phyloP scores from a whole-genome alignment of 2,329 filamentous ascomycete genomes.

The Curvularia eragrostidis region DNA sequence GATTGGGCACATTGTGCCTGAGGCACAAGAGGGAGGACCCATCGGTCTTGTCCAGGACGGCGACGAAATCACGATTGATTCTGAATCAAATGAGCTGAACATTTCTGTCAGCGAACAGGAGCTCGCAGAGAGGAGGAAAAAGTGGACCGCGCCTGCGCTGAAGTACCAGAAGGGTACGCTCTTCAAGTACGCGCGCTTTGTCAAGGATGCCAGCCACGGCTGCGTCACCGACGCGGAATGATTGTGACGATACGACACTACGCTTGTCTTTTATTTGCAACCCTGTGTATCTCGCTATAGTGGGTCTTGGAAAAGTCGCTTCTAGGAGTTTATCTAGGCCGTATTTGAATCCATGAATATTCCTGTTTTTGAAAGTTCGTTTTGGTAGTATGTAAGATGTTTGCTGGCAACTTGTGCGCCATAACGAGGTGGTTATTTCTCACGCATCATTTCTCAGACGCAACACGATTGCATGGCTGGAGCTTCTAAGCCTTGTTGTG shows the following conservation, averaged over 20 bases:
- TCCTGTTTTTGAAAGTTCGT: no score
- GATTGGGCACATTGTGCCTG: constrained; percentile 86
- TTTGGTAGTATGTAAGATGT: no score
- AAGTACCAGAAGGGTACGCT: constrained; percentile 66
- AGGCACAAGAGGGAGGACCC: constrained; percentile 84
- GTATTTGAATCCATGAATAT: no score
- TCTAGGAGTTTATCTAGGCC: constrained; percentile 1
- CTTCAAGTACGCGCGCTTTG: constrained; percentile 64
- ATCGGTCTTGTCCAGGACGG: constrained; percentile 84
- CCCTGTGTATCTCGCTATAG: not conserved
- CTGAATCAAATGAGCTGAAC: constrained; percentile 72
- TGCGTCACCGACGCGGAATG: constrained; percentile 62
- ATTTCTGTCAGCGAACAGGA: constrained; percentile 71
- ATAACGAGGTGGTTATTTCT: not conserved
- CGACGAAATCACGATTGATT: constrained; percentile 81
- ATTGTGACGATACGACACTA: constrained; percentile 3
- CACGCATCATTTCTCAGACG: not conserved
- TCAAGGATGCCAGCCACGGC: constrained; percentile 64
- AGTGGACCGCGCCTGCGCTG: constrained; percentile 60
- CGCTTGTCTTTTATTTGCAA: not conserved
- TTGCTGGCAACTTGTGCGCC: not conserved
- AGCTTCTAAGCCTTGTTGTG: not conserved
- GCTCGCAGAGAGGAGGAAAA: constrained; percentile 58
- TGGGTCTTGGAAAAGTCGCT: constrained; percentile 8
- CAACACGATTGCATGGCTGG: not conserved